Conservation (phyloP, 192 early-diverging fungal species). For the Phlyctochytrium planicorne region DNA sequence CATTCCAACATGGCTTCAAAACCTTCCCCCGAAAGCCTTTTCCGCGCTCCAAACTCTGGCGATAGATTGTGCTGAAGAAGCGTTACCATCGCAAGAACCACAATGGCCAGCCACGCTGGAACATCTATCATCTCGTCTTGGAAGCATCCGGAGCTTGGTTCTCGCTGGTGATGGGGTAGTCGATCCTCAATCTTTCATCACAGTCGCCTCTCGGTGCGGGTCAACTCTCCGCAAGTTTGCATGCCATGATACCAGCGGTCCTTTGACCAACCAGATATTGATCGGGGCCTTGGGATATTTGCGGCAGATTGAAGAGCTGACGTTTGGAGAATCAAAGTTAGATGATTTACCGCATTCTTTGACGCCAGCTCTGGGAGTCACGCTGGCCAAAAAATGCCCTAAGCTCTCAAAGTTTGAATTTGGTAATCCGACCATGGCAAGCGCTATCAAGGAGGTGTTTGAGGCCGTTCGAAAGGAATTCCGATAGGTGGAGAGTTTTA, state of each 20-base stretch:
- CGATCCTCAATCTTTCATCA: not conserved
- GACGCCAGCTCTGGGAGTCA: not conserved
- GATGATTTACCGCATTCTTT: not conserved
- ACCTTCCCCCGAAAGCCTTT: not conserved
- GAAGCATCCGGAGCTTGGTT: not conserved
- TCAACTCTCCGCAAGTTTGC: not conserved
- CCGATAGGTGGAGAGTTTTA: not conserved
- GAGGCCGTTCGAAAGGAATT: not conserved
- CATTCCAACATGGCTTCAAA: not conserved
- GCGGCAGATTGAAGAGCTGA: not conserved
- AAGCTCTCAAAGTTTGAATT: not conserved
- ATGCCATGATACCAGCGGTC: not conserved
- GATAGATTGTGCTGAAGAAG: not conserved
- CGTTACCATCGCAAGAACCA: not conserved
- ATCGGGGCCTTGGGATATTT: not conserved
- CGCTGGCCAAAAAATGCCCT: not conserved
- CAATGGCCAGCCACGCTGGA: not conserved
- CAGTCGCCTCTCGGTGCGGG: not conserved
- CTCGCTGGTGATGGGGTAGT: not conserved
- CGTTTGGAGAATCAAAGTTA: constrained; percentile 1
- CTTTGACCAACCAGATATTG: not conserved
- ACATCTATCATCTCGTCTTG: not conserved
- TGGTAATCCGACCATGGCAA: not conserved
- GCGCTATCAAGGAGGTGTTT: not conserved
- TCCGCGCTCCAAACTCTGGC: not conserved